A percentile compares a stretch with the other conserved stretches of the same genome.
These are phyloP conservation scores for Cryptococcus sp. DNA, from an alignment of 1,284 basidiomycete genomes.

Conservation along the genomic window DNA sequence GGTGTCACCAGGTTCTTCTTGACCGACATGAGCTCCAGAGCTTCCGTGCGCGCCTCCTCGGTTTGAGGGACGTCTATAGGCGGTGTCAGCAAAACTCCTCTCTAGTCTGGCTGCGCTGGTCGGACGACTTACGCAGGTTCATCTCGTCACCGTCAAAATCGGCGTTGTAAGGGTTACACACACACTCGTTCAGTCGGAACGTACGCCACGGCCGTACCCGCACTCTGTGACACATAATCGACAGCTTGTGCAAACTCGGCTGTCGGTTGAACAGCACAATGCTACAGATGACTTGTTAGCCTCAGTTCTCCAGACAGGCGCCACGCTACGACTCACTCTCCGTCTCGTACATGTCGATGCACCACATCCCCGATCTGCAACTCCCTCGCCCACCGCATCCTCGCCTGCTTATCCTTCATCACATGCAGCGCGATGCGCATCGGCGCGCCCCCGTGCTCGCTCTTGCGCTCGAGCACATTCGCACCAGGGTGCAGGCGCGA, in stretches of 20 bases:
- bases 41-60: constrained; percentile 96
- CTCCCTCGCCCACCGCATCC: constrained; percentile 40
- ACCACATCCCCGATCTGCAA: constrained; percentile 48
- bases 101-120: neutral
- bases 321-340: constrained; percentile 70
- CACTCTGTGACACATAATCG: constrained; percentile 97
- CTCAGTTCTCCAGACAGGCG: neutral
- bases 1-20: constrained; percentile 97
- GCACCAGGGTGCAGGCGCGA: constrained; percentile 92
- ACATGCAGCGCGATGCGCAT: constrained; percentile 34
- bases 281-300: constrained; percentile 43
- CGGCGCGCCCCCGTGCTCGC: constrained; percentile 16
- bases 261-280: constrained; percentile 99
- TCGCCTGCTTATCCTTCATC: constrained; percentile 37
- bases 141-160: constrained; percentile 99
- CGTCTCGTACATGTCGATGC: constrained; percentile 78
- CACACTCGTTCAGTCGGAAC: constrained; percentile 98
- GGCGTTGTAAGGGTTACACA: constrained; percentile 98
- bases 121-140: constrained; percentile 77
- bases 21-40: constrained; percentile 95
- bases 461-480: constrained; percentile 78
- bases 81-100: constrained; percentile 4
- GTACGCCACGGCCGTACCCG: constrained; percentile 92
- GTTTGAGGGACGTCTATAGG: constrained; percentile 94
- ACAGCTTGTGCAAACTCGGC: constrained; percentile 95